A percentile compares a stretch with the other conserved stretches of the same genome.
Evolutionary conservation across 2,329 filamentous ascomycete species (phyloP).

Genomic region (Aspergillus sergii): DNA sequence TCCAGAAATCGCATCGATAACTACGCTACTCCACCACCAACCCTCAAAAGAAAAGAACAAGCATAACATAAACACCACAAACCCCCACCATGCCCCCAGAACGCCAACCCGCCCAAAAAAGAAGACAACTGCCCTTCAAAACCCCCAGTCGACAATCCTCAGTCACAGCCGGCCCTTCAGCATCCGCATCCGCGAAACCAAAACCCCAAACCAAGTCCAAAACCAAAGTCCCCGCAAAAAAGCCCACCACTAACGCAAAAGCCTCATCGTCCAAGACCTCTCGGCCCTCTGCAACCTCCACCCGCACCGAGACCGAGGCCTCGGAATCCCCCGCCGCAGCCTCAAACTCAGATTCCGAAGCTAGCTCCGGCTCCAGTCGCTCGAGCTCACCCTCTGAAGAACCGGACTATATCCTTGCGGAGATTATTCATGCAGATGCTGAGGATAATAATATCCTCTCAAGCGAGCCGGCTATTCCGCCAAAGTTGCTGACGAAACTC

Average conservation of each 20-base stretch:
- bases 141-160: constrained; percentile 42
- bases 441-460: constrained; percentile 33
- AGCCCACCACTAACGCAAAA: background rate
- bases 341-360: constrained; percentile 10
- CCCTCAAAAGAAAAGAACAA: background rate
- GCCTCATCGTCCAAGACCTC: constrained; percentile 15
- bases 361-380: constrained; percentile 21
- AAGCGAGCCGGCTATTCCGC: constrained; percentile 61
- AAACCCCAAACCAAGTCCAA: constrained; percentile 10
- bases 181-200: constrained; percentile 19
- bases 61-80: background rate
- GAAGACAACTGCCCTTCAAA: constrained; percentile 47
- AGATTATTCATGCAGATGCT: constrained; percentile 37
- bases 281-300: background rate
- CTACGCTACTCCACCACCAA: background rate
- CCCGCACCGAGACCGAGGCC: background rate
- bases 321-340: constrained; percentile 14
- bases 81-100: constrained; percentile 16
- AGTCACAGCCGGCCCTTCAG: constrained; percentile 27
- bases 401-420: constrained; percentile 52
- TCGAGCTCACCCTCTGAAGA: constrained; percentile 36
- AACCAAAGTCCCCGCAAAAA: background rate
- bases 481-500: constrained; percentile 72
- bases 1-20: background rate
- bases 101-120: constrained; percentile 36